These are phyloP conservation scores for Guadua angustifolia DNA, from an alignment of 176 grass and related monocot species.

Conservation along the genomic window DNA sequence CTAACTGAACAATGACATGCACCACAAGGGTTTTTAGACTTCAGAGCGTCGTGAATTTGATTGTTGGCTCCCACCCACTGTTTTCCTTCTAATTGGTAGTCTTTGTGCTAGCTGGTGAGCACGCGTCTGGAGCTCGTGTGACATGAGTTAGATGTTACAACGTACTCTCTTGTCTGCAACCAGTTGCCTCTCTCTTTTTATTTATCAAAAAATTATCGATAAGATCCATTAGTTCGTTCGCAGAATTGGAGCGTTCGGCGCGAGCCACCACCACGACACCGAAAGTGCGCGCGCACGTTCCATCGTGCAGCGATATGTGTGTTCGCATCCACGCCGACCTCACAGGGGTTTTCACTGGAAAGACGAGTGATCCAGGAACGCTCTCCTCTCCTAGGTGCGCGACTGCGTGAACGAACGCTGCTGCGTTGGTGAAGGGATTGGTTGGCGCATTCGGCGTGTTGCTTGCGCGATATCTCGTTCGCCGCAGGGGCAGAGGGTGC, in stretches of 20 bases:
- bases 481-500: too few relatives aligned
- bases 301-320: neutral
- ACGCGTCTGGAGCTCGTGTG: neutral
- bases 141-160: neutral
- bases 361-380: neutral
- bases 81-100: too few relatives aligned
- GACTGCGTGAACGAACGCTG: neutral
- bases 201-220: neutral
- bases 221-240: neutral
- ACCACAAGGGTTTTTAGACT: neutral
- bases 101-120: neutral
- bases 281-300: neutral
- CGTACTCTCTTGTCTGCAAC: neutral
- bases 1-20: neutral
- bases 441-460: neutral
- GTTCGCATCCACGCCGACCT: conserved; percentile 4
- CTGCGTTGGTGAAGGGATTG: neutral
- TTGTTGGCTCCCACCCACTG: too few relatives aligned
- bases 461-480: neutral
- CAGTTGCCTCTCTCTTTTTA: neutral
- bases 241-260: neutral
- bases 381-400: neutral
- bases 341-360: neutral
- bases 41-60: neutral
- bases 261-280: neutral